Evolutionary conservation across 768 basidiomycete species (phyloP).

Genomic region (Tubosaeta brunneosetosa): DNA sequence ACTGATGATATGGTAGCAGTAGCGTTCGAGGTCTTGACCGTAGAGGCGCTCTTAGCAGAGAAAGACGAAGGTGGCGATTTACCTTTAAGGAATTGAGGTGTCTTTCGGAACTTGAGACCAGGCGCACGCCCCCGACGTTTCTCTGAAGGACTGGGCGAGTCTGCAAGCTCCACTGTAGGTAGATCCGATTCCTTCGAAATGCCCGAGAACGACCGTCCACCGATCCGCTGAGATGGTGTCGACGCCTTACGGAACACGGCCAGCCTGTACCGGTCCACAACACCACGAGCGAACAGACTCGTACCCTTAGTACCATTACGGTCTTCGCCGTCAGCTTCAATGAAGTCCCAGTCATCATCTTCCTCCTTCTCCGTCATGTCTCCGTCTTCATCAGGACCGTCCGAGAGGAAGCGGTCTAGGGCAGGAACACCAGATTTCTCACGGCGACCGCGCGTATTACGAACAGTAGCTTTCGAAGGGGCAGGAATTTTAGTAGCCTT

Average conservation of each 20-base stretch:
- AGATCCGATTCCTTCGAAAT: slow-evolving; percentile 52
- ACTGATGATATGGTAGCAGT: slow-evolving; percentile 33
- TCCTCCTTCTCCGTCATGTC: slow-evolving; percentile 43
- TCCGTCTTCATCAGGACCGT: slow-evolving; percentile 43
- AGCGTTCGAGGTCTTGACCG: slow-evolving; percentile 42
- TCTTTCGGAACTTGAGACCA: slow-evolving; percentile 67
- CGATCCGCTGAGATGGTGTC: slow-evolving; percentile 49
- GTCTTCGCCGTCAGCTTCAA: slow-evolving; percentile 81
- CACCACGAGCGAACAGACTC: slow-evolving; percentile 85
- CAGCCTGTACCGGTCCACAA: slow-evolving; percentile 82
- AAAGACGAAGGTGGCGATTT: slow-evolving; percentile 54
- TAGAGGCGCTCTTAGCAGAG: slow-evolving; percentile 28
- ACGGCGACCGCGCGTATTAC: slow-evolving; percentile 44
- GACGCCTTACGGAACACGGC: slow-evolving; percentile 84
- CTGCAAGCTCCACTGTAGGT: slow-evolving; percentile 35
- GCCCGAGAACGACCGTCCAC: slow-evolving; percentile 51
- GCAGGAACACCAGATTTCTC: slow-evolving; percentile 84
- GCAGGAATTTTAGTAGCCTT: slow-evolving; percentile 20
- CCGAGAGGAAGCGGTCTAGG: slow-evolving; percentile 66
- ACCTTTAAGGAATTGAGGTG: slow-evolving; percentile 68
- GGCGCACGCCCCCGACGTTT: slow-evolving; percentile 65
- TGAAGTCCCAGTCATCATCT: slow-evolving; percentile 90
- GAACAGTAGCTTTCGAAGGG: slow-evolving; percentile 16
- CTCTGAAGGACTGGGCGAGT: slow-evolving; percentile 43
- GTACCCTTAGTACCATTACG: slow-evolving; percentile 75